Base-by-base conservation (phyloP, 208 protist species). In the Balamuthia mandrillaris region DNA sequence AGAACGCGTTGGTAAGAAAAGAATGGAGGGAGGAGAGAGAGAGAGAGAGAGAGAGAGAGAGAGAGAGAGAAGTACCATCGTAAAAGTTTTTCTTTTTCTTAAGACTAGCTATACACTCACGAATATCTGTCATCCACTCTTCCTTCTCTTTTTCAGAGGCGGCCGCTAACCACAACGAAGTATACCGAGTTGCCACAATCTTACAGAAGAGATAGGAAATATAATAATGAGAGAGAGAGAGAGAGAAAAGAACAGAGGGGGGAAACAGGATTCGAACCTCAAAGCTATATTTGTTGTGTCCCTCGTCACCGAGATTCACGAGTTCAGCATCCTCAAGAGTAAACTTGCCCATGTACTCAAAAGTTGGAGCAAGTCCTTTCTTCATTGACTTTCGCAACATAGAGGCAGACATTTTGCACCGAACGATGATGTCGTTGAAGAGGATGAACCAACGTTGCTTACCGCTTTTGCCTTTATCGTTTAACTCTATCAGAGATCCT, bases 381-480 rank as follows among this genome's bases (percentile, higher is more conserved):
- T 74, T 74, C 9, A 74, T 52, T 21, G 65, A 52, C 65, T 74
- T 74, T 42, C 51, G 44, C 65, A 52, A 52, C 65, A 74, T 74
- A 42, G 65, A 52, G 65, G 44, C 51, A 42, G 65, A 74, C 65
- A 74, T 74, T 37, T 49, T 74, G 65, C 65, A 74, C 65, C 51
- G 44, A 27, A 74, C 65, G 41, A 74, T 37, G 3, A 74, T 37
- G 21, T 74, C 65, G 21, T 18, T 74, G 65, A 74, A 74, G 21
- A 74, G 65, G 65, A 74, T 52, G 65, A 74, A 74, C 65, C 65
- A 74, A 21, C 65, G 65, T 42, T n/a, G 41, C 39, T 74, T 74
- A 42, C 65, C 65, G n/a, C n/a, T n/a, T 42, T 74, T 74, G 65
- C 65, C 39, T 14, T 74, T 74, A 27, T n/a, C 18, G 65, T 74